Conservation (phyloP, 805 yeast genomes). For the Peterozyma xylosa region DNA sequence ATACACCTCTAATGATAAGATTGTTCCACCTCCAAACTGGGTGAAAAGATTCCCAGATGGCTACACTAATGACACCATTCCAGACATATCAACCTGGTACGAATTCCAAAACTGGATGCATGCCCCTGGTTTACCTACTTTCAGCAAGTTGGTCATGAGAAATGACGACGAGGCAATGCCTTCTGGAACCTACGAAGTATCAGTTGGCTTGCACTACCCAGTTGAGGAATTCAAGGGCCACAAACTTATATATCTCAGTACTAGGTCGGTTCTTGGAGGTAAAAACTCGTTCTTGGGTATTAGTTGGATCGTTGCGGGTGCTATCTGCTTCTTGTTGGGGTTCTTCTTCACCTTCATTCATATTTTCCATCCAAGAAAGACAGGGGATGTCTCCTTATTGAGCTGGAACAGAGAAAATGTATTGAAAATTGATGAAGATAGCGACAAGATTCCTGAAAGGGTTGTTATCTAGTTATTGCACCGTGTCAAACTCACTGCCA, state of each 20-base stretch:
- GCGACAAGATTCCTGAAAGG: no score
- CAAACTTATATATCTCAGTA: constrained; percentile 59
- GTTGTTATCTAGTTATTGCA: no score
- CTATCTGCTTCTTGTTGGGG: constrained; percentile 54
- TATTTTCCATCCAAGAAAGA: constrained; percentile 57
- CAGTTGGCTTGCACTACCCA: constrained; percentile 74
- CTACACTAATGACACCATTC: constrained; percentile 60
- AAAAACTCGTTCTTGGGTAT: constrained; percentile 67
- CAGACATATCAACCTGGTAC: constrained; percentile 60
- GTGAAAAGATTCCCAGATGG: constrained; percentile 62
- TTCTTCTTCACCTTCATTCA: constrained; percentile 45
- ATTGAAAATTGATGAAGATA: neutral
- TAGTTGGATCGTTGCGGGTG: constrained; percentile 71
- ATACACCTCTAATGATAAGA: constrained; percentile 53
- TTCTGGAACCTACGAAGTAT: constrained; percentile 56
- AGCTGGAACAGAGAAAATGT: constrained; percentile 57
- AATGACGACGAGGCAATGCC: constrained; percentile 48
- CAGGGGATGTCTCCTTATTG: constrained; percentile 63
- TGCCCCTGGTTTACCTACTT: constrained; percentile 65
- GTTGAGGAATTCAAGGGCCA: constrained; percentile 61
- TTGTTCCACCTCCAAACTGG: constrained; percentile 80
- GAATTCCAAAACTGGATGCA: constrained; percentile 85
- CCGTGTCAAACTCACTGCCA: no score
- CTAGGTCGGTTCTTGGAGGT: constrained; percentile 71
- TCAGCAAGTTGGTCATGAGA: constrained; percentile 58